Evolutionary conservation across 2,329 filamentous ascomycete genomes (phyloP), one percentile per base, ranked within the genome.

Genomic region (Claviceps sp.): DNA sequence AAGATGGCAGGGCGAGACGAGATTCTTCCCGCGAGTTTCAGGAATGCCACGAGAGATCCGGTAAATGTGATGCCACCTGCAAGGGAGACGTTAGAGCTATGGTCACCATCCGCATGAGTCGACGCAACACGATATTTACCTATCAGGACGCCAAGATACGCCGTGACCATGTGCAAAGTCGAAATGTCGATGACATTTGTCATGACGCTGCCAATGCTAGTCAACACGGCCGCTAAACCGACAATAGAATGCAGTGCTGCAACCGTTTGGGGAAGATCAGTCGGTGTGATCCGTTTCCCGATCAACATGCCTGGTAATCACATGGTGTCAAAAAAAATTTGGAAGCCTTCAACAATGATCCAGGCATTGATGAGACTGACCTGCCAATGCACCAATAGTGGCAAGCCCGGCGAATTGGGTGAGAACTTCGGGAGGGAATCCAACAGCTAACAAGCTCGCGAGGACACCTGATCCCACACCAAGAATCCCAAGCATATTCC

Each of bases 231-330:
- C 11, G 89, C 89, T 1, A 95, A 75, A 65, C 89, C 89, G 37
- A 95, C 89, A 7, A 95, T 89, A 0, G 88, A 94, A 68, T 95
- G 89, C 34, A 95, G 73, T 0, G 89, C 89, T 19, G 89, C 89
- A 2, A 95, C 89, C 0, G 88, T 95, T 65, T 95, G 89, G 0
- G 89, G 89, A 2, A 95, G 78, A 51, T 89, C 87, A 0, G 89
- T 95, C 0, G 89, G 87, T 0, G 88, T 94, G 58, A 95, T 95
- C 13, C 88, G 80, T 60, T 88, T 85, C 44, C 89, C 89, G 56
- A 95, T 91, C 24, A 89, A 64, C 48, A 87, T 77, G 37, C 87
- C 83, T 63, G 62, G 56, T 22, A 10, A 42, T n/a, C 30, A 30
- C 8, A 30, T 11, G 30, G 13, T 24, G 51, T 58, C 30, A 58